Base-by-base conservation (phyloP, 176 grass and related monocot genomes). In the Microstegium vimineum region DNA sequence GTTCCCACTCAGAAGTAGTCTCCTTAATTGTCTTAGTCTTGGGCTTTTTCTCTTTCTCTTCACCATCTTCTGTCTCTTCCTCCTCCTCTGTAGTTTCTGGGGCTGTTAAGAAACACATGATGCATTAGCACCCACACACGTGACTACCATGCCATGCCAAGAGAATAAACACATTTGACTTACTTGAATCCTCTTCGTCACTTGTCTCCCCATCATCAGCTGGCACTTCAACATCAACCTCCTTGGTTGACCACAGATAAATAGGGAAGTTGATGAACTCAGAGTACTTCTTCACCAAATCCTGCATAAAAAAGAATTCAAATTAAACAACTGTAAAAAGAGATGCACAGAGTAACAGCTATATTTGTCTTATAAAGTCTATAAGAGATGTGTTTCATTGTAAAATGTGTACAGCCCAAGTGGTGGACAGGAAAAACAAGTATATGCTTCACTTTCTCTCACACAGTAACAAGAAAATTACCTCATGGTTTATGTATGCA, bases 241-340 rank as follows among this genome's bases (percentile, higher is more conserved):
- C 90, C 90, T 95, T 99, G 80, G 84, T 99, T 84, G 96, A 87
- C 96, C 96, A 99, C 71, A 99, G 73, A 73, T 99, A 93, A 36
- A 99, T 99, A 38, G 96, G 96, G 89, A 99, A 99, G 79, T 99
- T 99, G 75, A 99, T 99, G 72, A 99, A 99, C 70, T 95, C 86
- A 77, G 96, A 99, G 69, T 99, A 99, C 73, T 73, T 95, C 85
- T 95, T 99, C 33, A 99, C 89, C 80, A 99, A 93, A 25, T 99
- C 96, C 96, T 99, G 67, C 22, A 83, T 26, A 82, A 87, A 16
- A 41, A 32, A 54, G 65, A 20, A 71, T 41, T 64, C 31, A 57
- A n/a, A 12, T 46, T 70, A 83, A 79, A 27, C 8, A 71, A 1
- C 22, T 26, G 80, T 30, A 57, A n/a, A 15, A 36, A 45, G 10